Percentiles rank a stretch among this genome's conserved stretches.
Evolutionary conservation across 176 grass and related monocot genomes (phyloP).

Genomic region (Phragmites australis): DNA sequence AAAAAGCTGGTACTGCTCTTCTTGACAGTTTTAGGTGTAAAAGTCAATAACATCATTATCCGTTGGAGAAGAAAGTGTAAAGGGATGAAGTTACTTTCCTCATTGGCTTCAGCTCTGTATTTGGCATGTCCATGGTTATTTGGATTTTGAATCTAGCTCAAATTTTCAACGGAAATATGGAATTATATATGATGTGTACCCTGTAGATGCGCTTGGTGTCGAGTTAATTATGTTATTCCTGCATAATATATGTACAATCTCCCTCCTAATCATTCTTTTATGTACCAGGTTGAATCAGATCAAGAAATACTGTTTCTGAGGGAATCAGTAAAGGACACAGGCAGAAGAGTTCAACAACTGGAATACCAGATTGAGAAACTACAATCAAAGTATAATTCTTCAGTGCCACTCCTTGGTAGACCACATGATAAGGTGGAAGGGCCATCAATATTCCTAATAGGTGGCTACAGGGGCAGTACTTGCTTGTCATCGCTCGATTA

Average conservation of each 20-base stretch:
- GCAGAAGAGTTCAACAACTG: constrained; percentile 56
- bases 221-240: constrained; percentile 22
- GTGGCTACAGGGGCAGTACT: constrained; percentile 59
- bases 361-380: constrained; percentile 56
- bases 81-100: constrained; percentile 26
- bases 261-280: constrained; percentile 23
- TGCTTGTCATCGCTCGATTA: constrained; percentile 69
- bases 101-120: constrained; percentile 7
- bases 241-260: not conserved
- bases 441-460: constrained; percentile 59
- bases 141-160: constrained; percentile 1
- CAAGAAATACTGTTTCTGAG: constrained; percentile 64
- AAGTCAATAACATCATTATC: constrained; percentile 24
- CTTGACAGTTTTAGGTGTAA: not conserved
- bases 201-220: not conserved
- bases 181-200: not conserved
- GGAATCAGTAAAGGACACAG: constrained; percentile 49
- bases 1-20: constrained; percentile 64
- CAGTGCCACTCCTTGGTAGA: constrained; percentile 21
- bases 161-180: not conserved
- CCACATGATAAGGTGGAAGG: constrained; percentile 20
- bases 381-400: constrained; percentile 47
- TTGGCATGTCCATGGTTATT: not conserved
- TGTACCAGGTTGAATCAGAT: constrained; percentile 62
- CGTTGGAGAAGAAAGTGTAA: constrained; percentile 22